These are phyloP conservation scores for Melampsora americana DNA, from an alignment of 1,284 basidiomycete species.

Conservation along the genomic window DNA sequence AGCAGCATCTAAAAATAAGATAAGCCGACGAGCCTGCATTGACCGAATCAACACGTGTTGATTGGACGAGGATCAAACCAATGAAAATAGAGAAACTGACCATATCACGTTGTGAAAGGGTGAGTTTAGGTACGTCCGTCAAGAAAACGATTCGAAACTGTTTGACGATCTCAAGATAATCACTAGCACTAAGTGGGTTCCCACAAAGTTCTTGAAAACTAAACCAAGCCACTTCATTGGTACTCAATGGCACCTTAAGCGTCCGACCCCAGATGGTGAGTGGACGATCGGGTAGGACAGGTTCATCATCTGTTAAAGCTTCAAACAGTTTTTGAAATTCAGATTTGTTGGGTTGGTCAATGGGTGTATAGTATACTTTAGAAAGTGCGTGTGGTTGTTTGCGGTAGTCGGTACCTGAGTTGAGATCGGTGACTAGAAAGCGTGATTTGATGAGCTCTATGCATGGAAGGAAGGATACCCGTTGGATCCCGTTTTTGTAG, in stretches of 20 bases:
- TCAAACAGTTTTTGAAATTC: slow-evolving; percentile 81
- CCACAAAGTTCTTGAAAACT: slow-evolving; percentile 84
- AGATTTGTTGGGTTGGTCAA: slow-evolving; percentile 63
- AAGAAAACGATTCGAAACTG: slow-evolving; percentile 85
- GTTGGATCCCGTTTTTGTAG: slow-evolving; percentile 98
- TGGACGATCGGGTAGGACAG: slow-evolving; percentile 65
- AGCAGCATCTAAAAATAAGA: slow-evolving; percentile 40
- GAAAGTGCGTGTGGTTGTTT: slow-evolving; percentile 82
- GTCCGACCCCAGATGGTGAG: slow-evolving; percentile 84
- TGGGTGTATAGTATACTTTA: slow-evolving; percentile 83
- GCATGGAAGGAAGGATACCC: slow-evolving; percentile 90
- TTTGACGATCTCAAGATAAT: slow-evolving; percentile 90
- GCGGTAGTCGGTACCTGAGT: slow-evolving; percentile 93
- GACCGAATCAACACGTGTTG: slow-evolving; percentile 63
- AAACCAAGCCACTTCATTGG: slow-evolving; percentile 72
- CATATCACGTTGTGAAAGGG: slow-evolving; percentile 79
- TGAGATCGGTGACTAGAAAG: slow-evolving; percentile 82
- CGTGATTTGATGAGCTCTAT: slow-evolving; percentile 86
- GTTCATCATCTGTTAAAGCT: slow-evolving; percentile 63
- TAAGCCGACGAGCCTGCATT: slow-evolving; percentile 37
- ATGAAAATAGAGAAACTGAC: slow-evolving; percentile 56
- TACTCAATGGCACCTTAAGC: slow-evolving; percentile 56
- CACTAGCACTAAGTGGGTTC: slow-evolving; percentile 82
- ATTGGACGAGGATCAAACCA: slow-evolving; percentile 68
- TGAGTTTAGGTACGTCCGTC: slow-evolving; percentile 79